Percentiles rank a stretch among this genome's conserved stretches.
Conservation (phyloP, 1,139 yeast genomes). For the Lipomyces yarrowii region DNA sequence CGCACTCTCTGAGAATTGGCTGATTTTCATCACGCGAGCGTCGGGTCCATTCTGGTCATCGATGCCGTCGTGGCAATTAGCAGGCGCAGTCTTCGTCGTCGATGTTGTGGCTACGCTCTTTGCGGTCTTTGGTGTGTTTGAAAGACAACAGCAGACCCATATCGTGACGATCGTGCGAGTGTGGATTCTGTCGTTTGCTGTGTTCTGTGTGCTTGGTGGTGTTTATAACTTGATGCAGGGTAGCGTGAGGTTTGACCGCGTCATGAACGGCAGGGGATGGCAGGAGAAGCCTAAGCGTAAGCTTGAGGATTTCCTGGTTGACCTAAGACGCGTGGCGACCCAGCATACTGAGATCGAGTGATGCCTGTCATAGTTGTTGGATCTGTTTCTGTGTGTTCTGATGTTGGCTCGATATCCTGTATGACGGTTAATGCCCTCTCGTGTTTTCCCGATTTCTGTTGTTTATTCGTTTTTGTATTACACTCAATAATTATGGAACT, state of each 20-base stretch:
- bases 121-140: constrained; percentile 71
- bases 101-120: constrained; percentile 58
- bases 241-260: constrained; percentile 83
- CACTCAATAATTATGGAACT: too few species aligned
- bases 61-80: constrained; percentile 70
- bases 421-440: background rate
- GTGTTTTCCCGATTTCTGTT: too few species aligned
- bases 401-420: background rate
- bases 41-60: constrained; percentile 77
- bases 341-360: constrained; percentile 73
- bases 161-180: constrained; percentile 66
- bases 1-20: constrained; percentile 77
- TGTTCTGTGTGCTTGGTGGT: constrained; percentile 70
- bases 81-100: constrained; percentile 56
- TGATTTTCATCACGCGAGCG: constrained; percentile 75
- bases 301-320: constrained; percentile 90
- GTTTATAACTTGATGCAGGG: constrained; percentile 70
- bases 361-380: background rate
- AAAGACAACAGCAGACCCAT: constrained; percentile 68
- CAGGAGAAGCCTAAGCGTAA: constrained; percentile 74
- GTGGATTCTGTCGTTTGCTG: constrained; percentile 69
- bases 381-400: background rate
- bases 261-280: constrained; percentile 85
- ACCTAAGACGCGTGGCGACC: constrained; percentile 97
- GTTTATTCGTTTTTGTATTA: too few species aligned